Evolutionary conservation across 2,329 filamentous ascomycete species (phyloP), one percentile per base, ranked within the genome.

Genomic region (Aspergillus ibericus): DNA sequence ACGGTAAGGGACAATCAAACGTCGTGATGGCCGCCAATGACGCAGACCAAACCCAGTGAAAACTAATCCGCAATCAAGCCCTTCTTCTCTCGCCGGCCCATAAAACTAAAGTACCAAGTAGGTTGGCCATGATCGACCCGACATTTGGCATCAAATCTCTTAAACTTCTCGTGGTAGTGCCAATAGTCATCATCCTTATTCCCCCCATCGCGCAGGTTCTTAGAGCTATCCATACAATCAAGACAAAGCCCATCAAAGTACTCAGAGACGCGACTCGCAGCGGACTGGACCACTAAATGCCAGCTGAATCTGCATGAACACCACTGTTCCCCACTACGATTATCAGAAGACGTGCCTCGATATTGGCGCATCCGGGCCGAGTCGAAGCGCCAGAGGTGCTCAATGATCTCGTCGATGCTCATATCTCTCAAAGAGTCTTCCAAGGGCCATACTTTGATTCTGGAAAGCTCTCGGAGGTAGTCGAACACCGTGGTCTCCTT

Each of bases 211-310:
- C 20, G 18, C 1, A 58, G 51, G 40, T 32, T 29, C 29, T 53
- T 58, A 1, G 38, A 48, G 1, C 20, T 10, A 1, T 34, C 42
- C 54, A 62, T 62, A 7, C 57, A 62, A 2, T 62, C 57, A 3
- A 62, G 6, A 40, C 59, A 62, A 2, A 59, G 34, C 2, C 59
- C 59, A 34, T 59, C 18, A 7, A 59, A 59, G 20, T 62, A 57
- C 1, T 22, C 6, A 1, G 6, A 8, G 1, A 59, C 57, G 3
- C 20, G 25, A 0, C 13, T 12, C 1, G 40, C 25, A 1, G 53
- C 53, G 2, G 1, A 0, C 2, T 1, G 1, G 7, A 59, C 57
- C 2, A 40, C 32, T 3, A 1, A 2, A 1, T 4, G 7, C 47
- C 57, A 55, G 13, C 29, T 2, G 6, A 1, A 2, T 4, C 15